Base-by-base conservation (phyloP, 306 rosid genomes). In the Quercus mongolica region DNA sequence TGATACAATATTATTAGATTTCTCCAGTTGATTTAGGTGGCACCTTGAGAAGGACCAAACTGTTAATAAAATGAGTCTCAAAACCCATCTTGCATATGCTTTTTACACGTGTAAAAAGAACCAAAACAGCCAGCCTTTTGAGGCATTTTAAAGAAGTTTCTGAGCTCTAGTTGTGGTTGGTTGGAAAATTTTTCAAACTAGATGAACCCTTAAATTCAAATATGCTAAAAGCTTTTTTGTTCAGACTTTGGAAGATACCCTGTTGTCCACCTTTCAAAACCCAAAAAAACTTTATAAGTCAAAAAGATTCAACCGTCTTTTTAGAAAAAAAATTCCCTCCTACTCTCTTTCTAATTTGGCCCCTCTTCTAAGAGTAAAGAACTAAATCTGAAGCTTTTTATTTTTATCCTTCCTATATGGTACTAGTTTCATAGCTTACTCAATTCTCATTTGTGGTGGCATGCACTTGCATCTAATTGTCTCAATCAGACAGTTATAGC, bases 181-280 rank as follows among this genome's bases (percentile, higher is more conserved):
- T 68, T 6, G 54, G 72, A 68, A 68, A 35, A 35, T 1, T 7
- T 33, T 68, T 68, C 49, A 68, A 68, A 68, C 72, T 68, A 67
- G 72, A 12, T 4, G 52, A 33, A 49, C 25, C 17, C 72, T 18
- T 3, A 38, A 68, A 68, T 86, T 80, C 81, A 83, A 83, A 78
- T 33, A 4, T 52, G 57, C 25, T 35, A 26, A 15, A 49, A 35
- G 3, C 76, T 57, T 78, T 85, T 25, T 56, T 54, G 81, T n/a
- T 72, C 26, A 20, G 59, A 38, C 73, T 82, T 76, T 76, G 71
- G 77, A 87, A 77, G 78, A 84, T 80, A 61, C 85, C 80, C 69
- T 67, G 3, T 67, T 67, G 13, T 44, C 35, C 71, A 1, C 51
- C 49, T 18, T 33, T 35, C 23, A 17, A 67, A 10, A 46, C 52